Evolutionary conservation across 2,329 filamentous ascomycete genomes (phyloP), one percentile per base, ranked within the genome.

Genomic region (Rutstroemia sp.): DNA sequence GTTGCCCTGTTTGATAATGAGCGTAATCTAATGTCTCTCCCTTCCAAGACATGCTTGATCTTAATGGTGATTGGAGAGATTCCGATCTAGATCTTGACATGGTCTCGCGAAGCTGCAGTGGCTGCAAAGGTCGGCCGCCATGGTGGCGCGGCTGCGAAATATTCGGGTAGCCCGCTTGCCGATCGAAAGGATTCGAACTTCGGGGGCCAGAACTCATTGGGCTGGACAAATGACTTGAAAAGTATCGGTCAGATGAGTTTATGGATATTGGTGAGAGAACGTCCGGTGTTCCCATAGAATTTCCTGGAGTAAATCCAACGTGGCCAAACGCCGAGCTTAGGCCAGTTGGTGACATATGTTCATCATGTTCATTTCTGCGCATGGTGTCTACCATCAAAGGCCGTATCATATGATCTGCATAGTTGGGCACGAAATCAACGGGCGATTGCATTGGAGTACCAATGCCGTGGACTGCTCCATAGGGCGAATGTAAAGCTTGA

Each of bases 371-470:
- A 27, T 77, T 64, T 62, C 85, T 79, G 59, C 86, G 77, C 60
- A 87, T 79, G 0, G 79, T 80, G 64, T 90, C 86, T 23, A 89
- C 77, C 72, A 87, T 83, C 60, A 90, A 68, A 2, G 86, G 83
- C 34, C 85, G 78, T 73, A 70, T 68, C 72, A 69, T 62, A 72
- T 85, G 82, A 59, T 82, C 79, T 5, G 75, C 71, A 65, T 82
- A 85, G 3, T 76, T 72, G 30, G 78, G 74, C 34, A 63, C 66
- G 58, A 67, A 70, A 49, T 70, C 68, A 18, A 65, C 65, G 25
- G 67, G 66, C 34, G 66, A 67, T 53, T 67, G 65, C 65, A 70
- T 65, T 19, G 68, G 64, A 23, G 68, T 66, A 27, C 66, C 65
- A 58, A 70, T 64, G 14, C 65, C 66, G 54, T 70, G 69, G 18